These are phyloP conservation scores for Betula pendula DNA, from an alignment of 306 rosid genomes.

Conservation along the genomic window DNA sequence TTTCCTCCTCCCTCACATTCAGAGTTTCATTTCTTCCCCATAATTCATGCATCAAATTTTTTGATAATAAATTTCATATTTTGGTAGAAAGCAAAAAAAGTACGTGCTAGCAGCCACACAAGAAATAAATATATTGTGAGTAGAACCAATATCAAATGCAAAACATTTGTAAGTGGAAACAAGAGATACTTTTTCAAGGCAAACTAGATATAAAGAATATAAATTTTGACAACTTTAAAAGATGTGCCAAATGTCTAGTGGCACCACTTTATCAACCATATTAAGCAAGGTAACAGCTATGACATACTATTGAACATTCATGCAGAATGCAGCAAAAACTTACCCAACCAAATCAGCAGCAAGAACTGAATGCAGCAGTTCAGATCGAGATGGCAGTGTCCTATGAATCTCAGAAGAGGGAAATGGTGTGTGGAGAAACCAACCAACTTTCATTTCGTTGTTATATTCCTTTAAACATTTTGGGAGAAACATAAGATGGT, in stretches of 20 bases:
- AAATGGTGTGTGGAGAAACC: slow-evolving; percentile 96
- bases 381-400: slow-evolving; percentile 88
- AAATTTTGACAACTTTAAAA: background rate
- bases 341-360: slow-evolving; percentile 96
- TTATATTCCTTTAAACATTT: slow-evolving; percentile 74
- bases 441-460: slow-evolving; percentile 81
- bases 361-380: slow-evolving; percentile 81
- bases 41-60: background rate
- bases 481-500: slow-evolving; percentile 95
- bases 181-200: background rate
- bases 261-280: background rate
- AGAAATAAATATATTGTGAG: background rate
- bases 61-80: background rate
- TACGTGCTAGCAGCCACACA: background rate
- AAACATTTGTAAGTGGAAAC: background rate
- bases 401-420: slow-evolving; percentile 93
- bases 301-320: background rate
- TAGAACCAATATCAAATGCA: background rate
- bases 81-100: background rate
- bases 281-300: background rate
- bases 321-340: slow-evolving; percentile 22
- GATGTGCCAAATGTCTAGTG: background rate
- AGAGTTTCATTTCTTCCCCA: slow-evolving; percentile 2
- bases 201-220: background rate
- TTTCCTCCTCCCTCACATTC: background rate